phyloP scores from a whole-genome alignment of 768 basidiomycete genomes.

The Termitomyces sp. region DNA sequence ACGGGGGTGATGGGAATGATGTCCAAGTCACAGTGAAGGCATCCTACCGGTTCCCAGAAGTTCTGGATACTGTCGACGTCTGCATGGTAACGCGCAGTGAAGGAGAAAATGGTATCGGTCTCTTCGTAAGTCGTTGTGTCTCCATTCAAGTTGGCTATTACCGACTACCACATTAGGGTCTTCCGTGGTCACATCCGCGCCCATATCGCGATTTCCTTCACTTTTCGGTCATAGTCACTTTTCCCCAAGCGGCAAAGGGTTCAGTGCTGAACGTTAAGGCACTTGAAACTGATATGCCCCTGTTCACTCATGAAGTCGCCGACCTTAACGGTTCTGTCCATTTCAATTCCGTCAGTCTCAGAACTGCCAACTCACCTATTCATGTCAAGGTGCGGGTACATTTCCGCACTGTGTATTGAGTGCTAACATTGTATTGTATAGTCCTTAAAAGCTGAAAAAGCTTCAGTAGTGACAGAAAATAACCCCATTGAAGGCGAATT shows the following conservation, averaged over 20 bases:
- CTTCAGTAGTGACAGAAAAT: conserved; percentile 31
- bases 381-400: conserved; percentile 26
- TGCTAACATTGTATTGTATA: conserved; percentile 12
- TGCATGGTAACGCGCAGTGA: conserved; percentile 20
- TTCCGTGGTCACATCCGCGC: conserved; percentile 3
- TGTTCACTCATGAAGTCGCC: conserved; percentile 34
- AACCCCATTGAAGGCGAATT: conserved; percentile 43
- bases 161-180: conserved; percentile 9
- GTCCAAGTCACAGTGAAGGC: conserved; percentile 22
- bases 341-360: conserved; percentile 35
- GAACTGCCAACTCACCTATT: conserved; percentile 29
- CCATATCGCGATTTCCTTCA: conserved; percentile 6
- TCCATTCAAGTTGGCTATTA: background rate
- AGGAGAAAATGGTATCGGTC: conserved; percentile 27
- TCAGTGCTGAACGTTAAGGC: conserved; percentile 29
- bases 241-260: conserved; percentile 16
- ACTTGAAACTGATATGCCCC: conserved; percentile 39
- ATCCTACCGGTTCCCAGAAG: conserved; percentile 16
- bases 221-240: conserved; percentile 20
- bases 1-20: conserved; percentile 11
- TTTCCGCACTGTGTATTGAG: background rate
- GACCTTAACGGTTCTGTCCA: conserved; percentile 29
- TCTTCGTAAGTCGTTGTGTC: conserved; percentile 22
- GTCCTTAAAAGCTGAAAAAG: conserved; percentile 26
- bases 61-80: conserved; percentile 19